phyloP scores from a whole-genome alignment of 352 stramenopile species.

The Phytopythium litorale region DNA sequence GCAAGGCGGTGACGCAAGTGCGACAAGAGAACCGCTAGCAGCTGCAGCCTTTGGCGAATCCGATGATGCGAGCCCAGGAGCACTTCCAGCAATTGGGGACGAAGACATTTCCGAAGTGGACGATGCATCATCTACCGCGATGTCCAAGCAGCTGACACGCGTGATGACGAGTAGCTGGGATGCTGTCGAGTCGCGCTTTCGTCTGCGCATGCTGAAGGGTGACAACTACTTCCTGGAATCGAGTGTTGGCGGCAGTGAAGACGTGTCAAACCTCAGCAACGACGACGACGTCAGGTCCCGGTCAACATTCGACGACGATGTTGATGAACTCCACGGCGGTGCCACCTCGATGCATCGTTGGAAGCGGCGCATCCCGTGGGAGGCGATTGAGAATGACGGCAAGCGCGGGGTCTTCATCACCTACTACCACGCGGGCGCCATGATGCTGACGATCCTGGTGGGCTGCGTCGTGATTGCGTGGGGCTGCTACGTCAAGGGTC shows the following conservation, averaged over 20 bases:
- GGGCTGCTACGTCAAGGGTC: constrained; percentile 70
- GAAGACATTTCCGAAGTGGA: neutral
- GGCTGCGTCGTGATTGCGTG: constrained; percentile 57
- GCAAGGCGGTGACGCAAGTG: neutral
- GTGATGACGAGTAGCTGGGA: constrained; percentile 27
- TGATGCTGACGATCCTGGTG: constrained; percentile 41
- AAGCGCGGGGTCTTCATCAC: constrained; percentile 80
- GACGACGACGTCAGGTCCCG: constrained; percentile 5
- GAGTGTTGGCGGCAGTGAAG: constrained; percentile 22
- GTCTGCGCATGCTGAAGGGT: constrained; percentile 44
- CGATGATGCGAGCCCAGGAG: neutral
- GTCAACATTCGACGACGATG: constrained; percentile 17
- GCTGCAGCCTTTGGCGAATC: neutral
- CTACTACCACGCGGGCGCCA: constrained; percentile 66
- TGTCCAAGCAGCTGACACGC: constrained; percentile 21
- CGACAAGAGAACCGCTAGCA: too few relatives aligned
- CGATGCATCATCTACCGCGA: neutral
- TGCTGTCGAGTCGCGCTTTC: constrained; percentile 42
- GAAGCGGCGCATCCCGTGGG: constrained; percentile 50
- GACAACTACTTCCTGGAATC: constrained; percentile 59
- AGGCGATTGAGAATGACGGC: constrained; percentile 68
- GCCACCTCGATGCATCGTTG: constrained; percentile 10
- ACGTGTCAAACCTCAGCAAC: constrained; percentile 17
- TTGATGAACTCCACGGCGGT: constrained; percentile 24
- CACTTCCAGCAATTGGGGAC: neutral